Evolutionary conservation across 352 stramenopile genomes (phyloP), one percentile per base, ranked within the genome.

Genomic region (Globisporangium cystogenes): DNA sequence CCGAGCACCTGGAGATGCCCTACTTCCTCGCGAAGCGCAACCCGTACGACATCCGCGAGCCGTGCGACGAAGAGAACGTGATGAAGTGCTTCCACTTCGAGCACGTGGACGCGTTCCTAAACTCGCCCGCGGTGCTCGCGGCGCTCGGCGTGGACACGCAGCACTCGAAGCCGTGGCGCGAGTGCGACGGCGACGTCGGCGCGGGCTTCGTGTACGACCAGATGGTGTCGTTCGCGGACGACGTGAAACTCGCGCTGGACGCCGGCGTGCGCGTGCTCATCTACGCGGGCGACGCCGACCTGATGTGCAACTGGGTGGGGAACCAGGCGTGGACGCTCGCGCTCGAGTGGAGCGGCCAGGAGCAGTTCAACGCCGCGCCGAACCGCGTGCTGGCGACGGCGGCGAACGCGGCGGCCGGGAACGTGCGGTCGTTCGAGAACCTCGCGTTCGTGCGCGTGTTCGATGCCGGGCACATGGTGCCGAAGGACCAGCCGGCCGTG

Each of bases 251-350:
- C 44, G 62, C 99, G 45, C 68, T 99, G 12, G 67, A 87, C 37
- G 68, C 70, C 21, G 62, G 59, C 18, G 40, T 45, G 20, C 76
- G 77, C 1, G 92, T 97, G 12, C 73, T 99, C 26, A 92, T 99
- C 53, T 99, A 99, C 73, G 87, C 90, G 12, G 96, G 96, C 48
- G 96, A 99, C 67, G 77, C 91, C 4, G 94, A 98, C 60, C 96
- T 98, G 53, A 93, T 98, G 48, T 98, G 90, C 73, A 98, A 99
- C 61, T 98, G 96, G 76, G 64, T 98, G 42, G 96, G 96, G 23
- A 98, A 98, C 63, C 61, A 97, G 55, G 95, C 94, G 26, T 99
- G 95, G 95, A 97, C 92, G 0, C 66, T 90, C 26, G 78, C 61
- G 7, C 69, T 99, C 39, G 80, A 98, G 29, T 99, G 96, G 96